phyloP scores from a whole-genome alignment of 1,139 yeast species.

The Lodderomyces jiufengensis region DNA sequence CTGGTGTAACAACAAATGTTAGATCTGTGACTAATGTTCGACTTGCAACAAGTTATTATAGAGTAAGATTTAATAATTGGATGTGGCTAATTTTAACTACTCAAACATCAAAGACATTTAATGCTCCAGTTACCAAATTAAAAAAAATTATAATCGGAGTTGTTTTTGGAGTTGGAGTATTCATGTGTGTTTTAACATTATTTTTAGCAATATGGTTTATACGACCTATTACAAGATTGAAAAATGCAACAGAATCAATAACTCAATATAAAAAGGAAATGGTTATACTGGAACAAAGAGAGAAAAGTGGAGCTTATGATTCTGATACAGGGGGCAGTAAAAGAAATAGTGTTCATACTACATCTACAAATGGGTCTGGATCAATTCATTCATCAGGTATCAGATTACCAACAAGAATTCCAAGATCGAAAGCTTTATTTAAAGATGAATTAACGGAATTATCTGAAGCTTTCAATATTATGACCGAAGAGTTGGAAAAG shows the following conservation, averaged over 20 bases:
- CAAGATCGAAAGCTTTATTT: constrained; percentile 55
- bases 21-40: constrained; percentile 36
- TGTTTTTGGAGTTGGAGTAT: constrained; percentile 73
- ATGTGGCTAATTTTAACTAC: constrained; percentile 73
- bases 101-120: constrained; percentile 56
- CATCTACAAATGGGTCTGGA: constrained; percentile 27
- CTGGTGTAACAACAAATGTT: constrained; percentile 32
- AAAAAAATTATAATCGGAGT: constrained; percentile 73
- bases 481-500: constrained; percentile 83
- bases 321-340: constrained; percentile 2
- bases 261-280: constrained; percentile 31
- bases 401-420: constrained; percentile 49
- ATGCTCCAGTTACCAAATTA: constrained; percentile 59
- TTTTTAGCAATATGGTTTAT: constrained; percentile 85
- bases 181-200: constrained; percentile 70
- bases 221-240: constrained; percentile 74
- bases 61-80: constrained; percentile 42
- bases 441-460: constrained; percentile 85
- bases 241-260: constrained; percentile 75
- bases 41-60: constrained; percentile 71
- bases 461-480: constrained; percentile 82
- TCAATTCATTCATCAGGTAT: constrained; percentile 38
- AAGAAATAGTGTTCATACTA: constrained; percentile 17
- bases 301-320: background rate
- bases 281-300: constrained; percentile 4